phyloP scores from a whole-genome alignment of 139 green algal genomes.

The Trebouxia sp. region DNA sequence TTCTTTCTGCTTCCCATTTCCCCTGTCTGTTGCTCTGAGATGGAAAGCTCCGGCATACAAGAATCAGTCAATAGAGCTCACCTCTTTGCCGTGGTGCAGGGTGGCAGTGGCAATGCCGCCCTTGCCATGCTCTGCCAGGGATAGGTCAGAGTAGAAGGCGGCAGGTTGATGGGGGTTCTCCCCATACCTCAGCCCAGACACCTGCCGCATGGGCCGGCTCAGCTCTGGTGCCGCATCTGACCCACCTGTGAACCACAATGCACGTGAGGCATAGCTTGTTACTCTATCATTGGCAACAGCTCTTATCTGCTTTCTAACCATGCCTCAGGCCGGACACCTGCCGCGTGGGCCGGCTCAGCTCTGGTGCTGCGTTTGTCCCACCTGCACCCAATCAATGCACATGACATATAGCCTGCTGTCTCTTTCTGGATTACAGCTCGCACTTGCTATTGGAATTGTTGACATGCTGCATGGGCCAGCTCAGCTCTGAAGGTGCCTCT shows the following conservation, averaged over 20 bases:
- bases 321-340: constrained; percentile 78
- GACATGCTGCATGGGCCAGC: constrained; percentile 81
- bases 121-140: constrained; percentile 72
- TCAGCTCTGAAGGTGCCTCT: constrained; percentile 63
- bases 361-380: constrained; percentile 48
- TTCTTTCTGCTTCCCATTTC: no score
- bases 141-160: constrained; percentile 94
- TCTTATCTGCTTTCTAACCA: no score
- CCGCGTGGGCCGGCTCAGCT: constrained; percentile 84
- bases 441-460: constrained; percentile 89
- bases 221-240: constrained; percentile 60
- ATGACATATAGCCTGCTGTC: no score
- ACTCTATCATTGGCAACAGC: neutral
- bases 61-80: neutral
- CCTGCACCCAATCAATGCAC: no score
- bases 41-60: no score
- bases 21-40: no score
- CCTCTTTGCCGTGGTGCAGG: constrained; percentile 97
- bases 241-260: constrained; percentile 32
- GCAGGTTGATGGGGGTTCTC: constrained; percentile 99
- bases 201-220: constrained; percentile 84
- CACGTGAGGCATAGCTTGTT: no score
- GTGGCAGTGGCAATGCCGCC: constrained; percentile 85
- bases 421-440: neutral
- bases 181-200: constrained; percentile 82